phyloP scores from a whole-genome alignment of 176 grass and related monocot species.

The Raddia distichophylla region DNA sequence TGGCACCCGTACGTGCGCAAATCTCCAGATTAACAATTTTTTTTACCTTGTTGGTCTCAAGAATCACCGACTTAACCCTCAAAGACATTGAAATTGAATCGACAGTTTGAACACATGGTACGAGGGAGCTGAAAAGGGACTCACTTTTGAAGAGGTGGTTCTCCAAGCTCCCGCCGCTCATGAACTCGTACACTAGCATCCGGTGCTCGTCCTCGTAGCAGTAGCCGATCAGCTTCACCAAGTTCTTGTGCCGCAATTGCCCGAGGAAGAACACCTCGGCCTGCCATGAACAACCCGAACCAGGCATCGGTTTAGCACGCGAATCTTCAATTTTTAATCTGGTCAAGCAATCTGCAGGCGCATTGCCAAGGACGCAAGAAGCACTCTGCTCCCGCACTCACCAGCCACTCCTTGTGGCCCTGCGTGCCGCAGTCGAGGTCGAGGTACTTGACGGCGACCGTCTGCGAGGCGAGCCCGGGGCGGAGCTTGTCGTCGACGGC shows the following conservation, averaged over 20 bases:
- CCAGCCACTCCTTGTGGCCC: constrained; percentile 94
- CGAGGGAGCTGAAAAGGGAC: constrained; percentile 25
- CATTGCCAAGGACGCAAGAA: constrained; percentile 14
- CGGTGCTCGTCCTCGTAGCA: constrained; percentile 75
- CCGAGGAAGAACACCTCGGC: constrained; percentile 93
- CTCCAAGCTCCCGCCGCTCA: constrained; percentile 74
- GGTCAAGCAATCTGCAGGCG: neutral
- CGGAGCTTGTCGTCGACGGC: constrained; percentile 61
- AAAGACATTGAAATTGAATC: neutral
- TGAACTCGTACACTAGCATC: constrained; percentile 87
- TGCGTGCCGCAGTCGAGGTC: constrained; percentile 75
- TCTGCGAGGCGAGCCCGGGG: constrained; percentile 57
- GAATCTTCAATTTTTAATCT: neutral
- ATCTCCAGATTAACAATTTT: neutral
- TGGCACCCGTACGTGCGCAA: constrained; percentile 3
- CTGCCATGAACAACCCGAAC: constrained; percentile 27
- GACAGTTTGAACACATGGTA: neutral
- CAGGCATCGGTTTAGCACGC: neutral
- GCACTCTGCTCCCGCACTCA: constrained; percentile 44
- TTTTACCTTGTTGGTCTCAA: constrained; percentile 25
- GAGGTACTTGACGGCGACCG: constrained; percentile 85
- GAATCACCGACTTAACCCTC: neutral
- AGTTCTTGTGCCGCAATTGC: constrained; percentile 71
- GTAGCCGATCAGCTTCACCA: constrained; percentile 81
- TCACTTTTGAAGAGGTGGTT: constrained; percentile 93